Evolutionary conservation across 495 filamentous ascomycete genomes (phyloP).

Genomic region (Hypoxylon lienhwacheense): DNA sequence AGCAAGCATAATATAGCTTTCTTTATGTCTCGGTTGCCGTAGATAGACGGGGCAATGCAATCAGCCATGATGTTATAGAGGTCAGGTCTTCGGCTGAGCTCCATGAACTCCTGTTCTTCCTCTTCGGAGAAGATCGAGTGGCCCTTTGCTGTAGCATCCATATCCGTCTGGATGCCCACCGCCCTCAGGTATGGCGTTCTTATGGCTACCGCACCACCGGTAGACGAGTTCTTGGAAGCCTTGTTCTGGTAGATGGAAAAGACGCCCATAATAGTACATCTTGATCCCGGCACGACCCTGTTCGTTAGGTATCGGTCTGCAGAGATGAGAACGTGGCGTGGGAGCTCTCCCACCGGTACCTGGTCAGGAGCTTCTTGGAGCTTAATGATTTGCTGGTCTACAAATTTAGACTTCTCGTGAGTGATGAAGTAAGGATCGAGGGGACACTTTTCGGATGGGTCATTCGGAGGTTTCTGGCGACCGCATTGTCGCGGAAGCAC

Average conservation of each 20-base stretch:
- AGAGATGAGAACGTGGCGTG: conserved; percentile 89
- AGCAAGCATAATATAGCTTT: conserved; percentile 97
- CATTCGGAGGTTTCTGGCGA: conserved; percentile 58
- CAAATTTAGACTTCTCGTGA: conserved; percentile 92
- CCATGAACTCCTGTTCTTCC: conserved; percentile 96
- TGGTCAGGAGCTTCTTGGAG: conserved; percentile 98
- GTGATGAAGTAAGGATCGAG: conserved; percentile 94
- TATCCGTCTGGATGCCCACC: conserved; percentile 85
- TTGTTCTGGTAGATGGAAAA: conserved; percentile 97
- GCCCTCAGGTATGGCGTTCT: conserved; percentile 95
- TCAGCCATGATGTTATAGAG: conserved; percentile 86
- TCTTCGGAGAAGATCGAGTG: conserved; percentile 85
- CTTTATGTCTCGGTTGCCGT: conserved; percentile 95
- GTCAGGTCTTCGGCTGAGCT: conserved; percentile 87
- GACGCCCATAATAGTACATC: conserved; percentile 94
- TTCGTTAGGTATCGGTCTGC: conserved; percentile 97
- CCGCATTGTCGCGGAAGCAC: conserved; percentile 79
- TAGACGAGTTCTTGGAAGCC: conserved; percentile 73
- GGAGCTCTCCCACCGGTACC: conserved; percentile 95
- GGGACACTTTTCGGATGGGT: conserved; percentile 71
- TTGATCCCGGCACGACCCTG: conserved; percentile 89
- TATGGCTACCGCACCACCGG: conserved; percentile 81
- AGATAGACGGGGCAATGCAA: conserved; percentile 97
- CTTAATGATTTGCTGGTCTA: conserved; percentile 98
- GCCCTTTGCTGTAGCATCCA: conserved; percentile 88